A percentile compares a stretch with the other conserved stretches of the same genome.
Conservation (phyloP, 768 basidiomycete genomes). For the Galerina sulciceps region DNA sequence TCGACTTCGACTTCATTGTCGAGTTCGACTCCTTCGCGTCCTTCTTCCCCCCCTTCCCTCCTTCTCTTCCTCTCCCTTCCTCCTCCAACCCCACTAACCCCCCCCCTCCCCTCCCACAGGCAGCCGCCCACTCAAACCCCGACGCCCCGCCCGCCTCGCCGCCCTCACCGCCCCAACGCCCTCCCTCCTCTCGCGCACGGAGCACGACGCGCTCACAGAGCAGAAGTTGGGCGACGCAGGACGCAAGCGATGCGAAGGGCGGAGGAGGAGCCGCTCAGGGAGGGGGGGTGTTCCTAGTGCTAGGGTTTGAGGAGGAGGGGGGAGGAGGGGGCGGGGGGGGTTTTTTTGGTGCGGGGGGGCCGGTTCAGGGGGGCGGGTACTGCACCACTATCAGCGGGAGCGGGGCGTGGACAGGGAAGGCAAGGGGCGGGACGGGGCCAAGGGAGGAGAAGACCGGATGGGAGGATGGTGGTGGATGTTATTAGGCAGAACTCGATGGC, state of each 20-base stretch:
- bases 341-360: too few species aligned
- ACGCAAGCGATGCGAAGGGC: conserved; percentile 68
- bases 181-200: conserved; percentile 73
- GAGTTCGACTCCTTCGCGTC: neutral
- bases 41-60: neutral
- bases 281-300: conserved; percentile 28
- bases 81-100: neutral
- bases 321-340: neutral
- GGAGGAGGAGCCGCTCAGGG: conserved; percentile 28
- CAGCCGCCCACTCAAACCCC: conserved; percentile 74
- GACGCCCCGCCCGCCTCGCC: conserved; percentile 79
- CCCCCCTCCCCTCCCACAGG: conserved; percentile 42
- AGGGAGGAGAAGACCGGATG: conserved; percentile 30
- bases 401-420: conserved; percentile 27
- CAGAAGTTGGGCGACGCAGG: conserved; percentile 78
- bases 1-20: neutral
- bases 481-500: conserved; percentile 54
- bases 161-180: conserved; percentile 60
- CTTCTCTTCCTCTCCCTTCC: neutral
- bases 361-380: too few species aligned
- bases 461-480: conserved; percentile 53
- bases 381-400: too few species aligned
- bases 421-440: neutral
- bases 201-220: conserved; percentile 83
- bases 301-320: conserved; percentile 6